Percentiles rank a stretch among this genome's conserved stretches.
These are phyloP conservation scores for Russula sp. DNA, from an alignment of 768 basidiomycete genomes.

Conservation along the genomic window DNA sequence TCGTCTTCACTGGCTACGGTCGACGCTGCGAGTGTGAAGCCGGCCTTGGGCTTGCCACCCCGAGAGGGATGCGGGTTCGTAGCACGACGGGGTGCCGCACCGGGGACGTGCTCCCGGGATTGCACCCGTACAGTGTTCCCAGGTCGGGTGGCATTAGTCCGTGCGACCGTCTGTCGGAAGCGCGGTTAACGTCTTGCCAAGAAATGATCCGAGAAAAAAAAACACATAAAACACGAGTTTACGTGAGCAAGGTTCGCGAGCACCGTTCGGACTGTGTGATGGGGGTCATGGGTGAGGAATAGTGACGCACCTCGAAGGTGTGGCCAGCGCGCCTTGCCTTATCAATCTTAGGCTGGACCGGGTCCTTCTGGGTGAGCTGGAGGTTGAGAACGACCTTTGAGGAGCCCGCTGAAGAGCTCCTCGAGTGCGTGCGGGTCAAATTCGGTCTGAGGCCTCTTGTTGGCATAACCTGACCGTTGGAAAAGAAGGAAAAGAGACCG, in stretches of 20 bases:
- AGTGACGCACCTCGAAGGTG: conserved; percentile 41
- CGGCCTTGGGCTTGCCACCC: conserved; percentile 37
- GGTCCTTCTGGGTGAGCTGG: conserved; percentile 65
- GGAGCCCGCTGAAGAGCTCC: conserved; percentile 49
- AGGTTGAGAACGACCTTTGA: conserved; percentile 55
- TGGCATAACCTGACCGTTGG: conserved; percentile 34
- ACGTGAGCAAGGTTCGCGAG: not conserved
- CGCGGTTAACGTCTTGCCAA: not conserved
- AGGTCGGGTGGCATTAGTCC: conserved; percentile 14
- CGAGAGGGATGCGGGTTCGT: conserved; percentile 1
- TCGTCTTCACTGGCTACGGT: conserved; percentile 47
- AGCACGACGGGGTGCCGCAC: conserved; percentile 14
- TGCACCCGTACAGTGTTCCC: conserved; percentile 19
- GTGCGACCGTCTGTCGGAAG: conserved; percentile 3
- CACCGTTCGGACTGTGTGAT: not conserved
- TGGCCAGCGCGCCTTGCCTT: conserved; percentile 45
- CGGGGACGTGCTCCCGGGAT: conserved; percentile 18
- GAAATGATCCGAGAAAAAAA: not conserved
- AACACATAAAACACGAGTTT: not conserved
- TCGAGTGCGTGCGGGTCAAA: conserved; percentile 55
- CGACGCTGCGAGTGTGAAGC: conserved; percentile 54
- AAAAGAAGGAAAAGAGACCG: not conserved
- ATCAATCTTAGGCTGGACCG: conserved; percentile 40
- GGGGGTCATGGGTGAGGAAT: conserved; percentile 4
- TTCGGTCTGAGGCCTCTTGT: conserved; percentile 46